Evolutionary conservation across 371 early-diverging fungal species (phyloP).

Genomic region (Actinomucor elegans): DNA sequence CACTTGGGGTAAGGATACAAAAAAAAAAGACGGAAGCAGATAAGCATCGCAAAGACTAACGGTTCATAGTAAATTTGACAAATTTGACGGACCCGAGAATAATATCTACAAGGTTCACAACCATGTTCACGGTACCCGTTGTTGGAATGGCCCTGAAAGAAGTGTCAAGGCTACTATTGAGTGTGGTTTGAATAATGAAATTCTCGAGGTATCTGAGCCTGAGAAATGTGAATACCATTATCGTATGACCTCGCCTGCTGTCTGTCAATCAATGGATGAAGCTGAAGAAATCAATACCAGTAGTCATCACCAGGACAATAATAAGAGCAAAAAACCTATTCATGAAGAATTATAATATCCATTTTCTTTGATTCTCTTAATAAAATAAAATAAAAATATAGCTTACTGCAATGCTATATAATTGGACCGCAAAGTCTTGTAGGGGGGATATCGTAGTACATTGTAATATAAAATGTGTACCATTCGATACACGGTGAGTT

Average conservation of each 20-base stretch:
- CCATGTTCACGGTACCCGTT: conserved; percentile 74
- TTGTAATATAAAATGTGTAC: no score
- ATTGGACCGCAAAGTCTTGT: no score
- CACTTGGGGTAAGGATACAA: conserved; percentile 65
- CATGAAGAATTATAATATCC: conserved; percentile 27
- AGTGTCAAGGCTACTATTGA: conserved; percentile 47
- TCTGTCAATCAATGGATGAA: conserved; percentile 46
- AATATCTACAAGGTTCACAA: conserved; percentile 54
- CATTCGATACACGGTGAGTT: no score
- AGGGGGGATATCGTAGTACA: no score
- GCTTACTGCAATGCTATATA: no score
- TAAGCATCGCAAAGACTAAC: neutral
- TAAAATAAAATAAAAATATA: no score
- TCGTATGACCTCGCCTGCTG: conserved; percentile 73
- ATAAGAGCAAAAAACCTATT: neutral
- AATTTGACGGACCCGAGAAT: conserved; percentile 32
- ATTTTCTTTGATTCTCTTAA: no score
- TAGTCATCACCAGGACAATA: neutral
- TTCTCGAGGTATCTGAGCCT: conserved; percentile 80
- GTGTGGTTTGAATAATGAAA: conserved; percentile 71
- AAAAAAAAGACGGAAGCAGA: neutral
- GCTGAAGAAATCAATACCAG: neutral
- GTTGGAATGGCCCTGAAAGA: conserved; percentile 95
- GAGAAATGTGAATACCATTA: conserved; percentile 91
- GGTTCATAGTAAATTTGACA: conserved; percentile 28